Percentiles rank a stretch among this genome's conserved stretches.
Evolutionary conservation across 225 moss, liverwort and hornwort species (phyloP).

Genomic region (Asterella californica): DNA sequence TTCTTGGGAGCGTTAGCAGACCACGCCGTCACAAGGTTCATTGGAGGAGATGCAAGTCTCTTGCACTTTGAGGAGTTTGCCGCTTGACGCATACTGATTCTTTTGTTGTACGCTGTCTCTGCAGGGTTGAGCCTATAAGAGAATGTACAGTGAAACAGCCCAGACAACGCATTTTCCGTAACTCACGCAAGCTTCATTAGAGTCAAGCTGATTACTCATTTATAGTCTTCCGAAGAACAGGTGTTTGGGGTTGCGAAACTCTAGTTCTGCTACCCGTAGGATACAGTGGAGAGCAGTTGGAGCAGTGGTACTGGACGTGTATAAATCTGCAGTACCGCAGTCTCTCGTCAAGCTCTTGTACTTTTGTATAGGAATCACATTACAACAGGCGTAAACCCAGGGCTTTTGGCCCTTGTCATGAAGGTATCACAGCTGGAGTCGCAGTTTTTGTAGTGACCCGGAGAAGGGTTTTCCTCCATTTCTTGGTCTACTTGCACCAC

Average conservation of each 20-base stretch:
- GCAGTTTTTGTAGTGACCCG: neutral
- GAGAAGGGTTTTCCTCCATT: neutral
- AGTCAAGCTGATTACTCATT: conserved; percentile 8
- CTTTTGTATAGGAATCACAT: conserved; percentile 12
- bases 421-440: neutral
- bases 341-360: neutral
- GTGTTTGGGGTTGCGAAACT: neutral
- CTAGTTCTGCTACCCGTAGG: neutral
- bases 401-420: neutral
- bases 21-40: neutral
- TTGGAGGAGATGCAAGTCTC: neutral
- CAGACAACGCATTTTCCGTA: conserved; percentile 23
- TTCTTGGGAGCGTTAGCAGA: neutral
- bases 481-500: neutral
- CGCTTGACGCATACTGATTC: neutral
- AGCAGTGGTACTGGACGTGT: conserved; percentile 5
- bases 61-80: neutral
- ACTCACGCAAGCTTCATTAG: neutral
- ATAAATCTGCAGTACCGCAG: conserved; percentile 9
- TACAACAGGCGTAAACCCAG: neutral
- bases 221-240: neutral
- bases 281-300: conserved; percentile 1
- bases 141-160: conserved; percentile 28
- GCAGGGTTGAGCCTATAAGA: conserved; percentile 40
- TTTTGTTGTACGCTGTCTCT: neutral